Conservation (phyloP, 805 yeast species). For the Cyberlindnera veronae region DNA sequence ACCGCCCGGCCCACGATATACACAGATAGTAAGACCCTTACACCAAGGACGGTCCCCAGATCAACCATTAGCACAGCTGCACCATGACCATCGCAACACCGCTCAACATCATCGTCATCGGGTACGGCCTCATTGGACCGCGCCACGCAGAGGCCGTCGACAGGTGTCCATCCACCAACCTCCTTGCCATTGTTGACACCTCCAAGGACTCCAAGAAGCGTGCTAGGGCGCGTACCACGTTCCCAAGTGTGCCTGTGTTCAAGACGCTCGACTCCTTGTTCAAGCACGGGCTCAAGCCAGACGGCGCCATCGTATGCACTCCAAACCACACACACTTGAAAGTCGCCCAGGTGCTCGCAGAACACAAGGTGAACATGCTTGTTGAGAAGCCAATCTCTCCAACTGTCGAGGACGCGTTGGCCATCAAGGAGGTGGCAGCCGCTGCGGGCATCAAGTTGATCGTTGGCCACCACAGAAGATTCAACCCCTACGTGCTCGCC, state of each 20-base stretch:
- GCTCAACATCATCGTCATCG: constrained; percentile 16
- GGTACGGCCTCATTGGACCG: constrained; percentile 23
- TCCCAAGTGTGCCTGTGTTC: constrained; percentile 12
- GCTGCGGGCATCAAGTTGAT: constrained; percentile 12
- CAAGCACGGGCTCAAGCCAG: constrained; percentile 10
- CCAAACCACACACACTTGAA: constrained; percentile 19
- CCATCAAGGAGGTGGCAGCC: constrained; percentile 10
- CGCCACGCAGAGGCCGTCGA: constrained; percentile 21
- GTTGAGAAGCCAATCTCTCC: constrained; percentile 22
- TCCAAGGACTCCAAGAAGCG: constrained; percentile 11
- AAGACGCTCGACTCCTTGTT: constrained; percentile 9
- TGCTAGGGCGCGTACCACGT: constrained; percentile 7
- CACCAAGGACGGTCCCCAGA: too few relatives aligned
- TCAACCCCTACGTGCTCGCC: constrained; percentile 22
- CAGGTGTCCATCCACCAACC: constrained; percentile 13
- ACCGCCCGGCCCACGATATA: too few relatives aligned
- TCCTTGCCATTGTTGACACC: constrained; percentile 17
- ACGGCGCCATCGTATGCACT: constrained; percentile 22
- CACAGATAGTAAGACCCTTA: too few relatives aligned
- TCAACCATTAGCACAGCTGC: too few relatives aligned
- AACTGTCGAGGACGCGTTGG: constrained; percentile 15
- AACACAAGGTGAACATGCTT: constrained; percentile 13
- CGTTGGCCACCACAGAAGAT: constrained; percentile 23
- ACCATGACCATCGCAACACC: constrained; percentile 13
- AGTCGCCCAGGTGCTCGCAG: constrained; percentile 11